Evolutionary conservation across 257 asterid genomes (phyloP).

Genomic region (Fraxinus quadrangulata): DNA sequence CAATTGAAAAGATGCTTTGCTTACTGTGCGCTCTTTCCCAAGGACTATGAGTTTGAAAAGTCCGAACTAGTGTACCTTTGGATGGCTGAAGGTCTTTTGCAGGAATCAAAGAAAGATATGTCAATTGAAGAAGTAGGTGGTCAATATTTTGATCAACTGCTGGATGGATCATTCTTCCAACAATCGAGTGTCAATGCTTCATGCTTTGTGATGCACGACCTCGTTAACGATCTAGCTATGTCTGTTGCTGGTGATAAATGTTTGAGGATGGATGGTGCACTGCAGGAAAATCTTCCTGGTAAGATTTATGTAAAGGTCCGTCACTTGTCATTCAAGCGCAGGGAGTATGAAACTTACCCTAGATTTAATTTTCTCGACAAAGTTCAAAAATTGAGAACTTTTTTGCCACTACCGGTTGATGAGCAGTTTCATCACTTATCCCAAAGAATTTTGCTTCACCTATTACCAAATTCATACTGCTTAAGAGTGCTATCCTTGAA

Average conservation of each 20-base stretch:
- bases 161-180: constrained; percentile 17
- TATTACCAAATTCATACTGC: constrained; percentile 20
- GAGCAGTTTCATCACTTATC: constrained; percentile 16
- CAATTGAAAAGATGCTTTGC: constrained; percentile 29
- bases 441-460: constrained; percentile 18
- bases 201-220: constrained; percentile 17
- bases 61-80: constrained; percentile 17
- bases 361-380: constrained; percentile 25
- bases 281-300: neutral
- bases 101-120: neutral
- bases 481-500: constrained; percentile 33
- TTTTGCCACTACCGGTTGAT: constrained; percentile 29
- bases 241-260: constrained; percentile 17
- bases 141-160: constrained; percentile 1
- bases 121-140: neutral
- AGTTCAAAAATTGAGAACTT: constrained; percentile 33
- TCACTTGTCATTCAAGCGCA: constrained; percentile 31
- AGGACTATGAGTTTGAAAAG: constrained; percentile 20
- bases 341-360: constrained; percentile 22
- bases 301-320: constrained; percentile 24
- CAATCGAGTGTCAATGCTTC: neutral
- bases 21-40: constrained; percentile 35
- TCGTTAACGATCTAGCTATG: constrained; percentile 16
- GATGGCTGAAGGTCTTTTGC: constrained; percentile 25
- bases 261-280: constrained; percentile 30